Percentiles rank a stretch among this genome's conserved stretches.
Evolutionary conservation across 1,284 basidiomycete species (phyloP).

Genomic region (Marasmius oreades): DNA sequence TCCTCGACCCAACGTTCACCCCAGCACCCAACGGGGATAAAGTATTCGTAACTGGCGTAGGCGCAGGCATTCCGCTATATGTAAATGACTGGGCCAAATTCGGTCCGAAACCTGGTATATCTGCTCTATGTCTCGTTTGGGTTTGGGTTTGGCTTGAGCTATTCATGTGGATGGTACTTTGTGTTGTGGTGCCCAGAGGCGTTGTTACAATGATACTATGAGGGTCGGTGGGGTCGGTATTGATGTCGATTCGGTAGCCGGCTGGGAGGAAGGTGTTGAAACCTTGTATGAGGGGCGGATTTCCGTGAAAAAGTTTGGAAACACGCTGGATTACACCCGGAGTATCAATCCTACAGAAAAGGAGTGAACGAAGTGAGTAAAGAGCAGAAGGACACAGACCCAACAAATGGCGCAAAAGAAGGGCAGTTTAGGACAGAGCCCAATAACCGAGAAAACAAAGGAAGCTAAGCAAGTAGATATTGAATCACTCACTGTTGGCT

Average conservation of each 20-base stretch:
- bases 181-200: constrained; percentile 79
- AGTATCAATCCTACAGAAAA: constrained; percentile 82
- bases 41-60: constrained; percentile 15
- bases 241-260: constrained; percentile 95
- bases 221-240: constrained; percentile 68
- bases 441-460: neutral
- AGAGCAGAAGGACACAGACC: neutral
- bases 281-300: constrained; percentile 92
- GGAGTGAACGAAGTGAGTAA: constrained; percentile 3
- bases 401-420: constrained; percentile 7
- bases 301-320: constrained; percentile 91
- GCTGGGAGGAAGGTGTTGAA: constrained; percentile 99
- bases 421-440: constrained; percentile 8
- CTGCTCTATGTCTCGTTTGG: constrained; percentile 28
- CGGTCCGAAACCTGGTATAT: constrained; percentile 20
- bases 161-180: constrained; percentile 39
- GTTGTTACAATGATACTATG: constrained; percentile 95
- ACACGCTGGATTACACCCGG: constrained; percentile 98
- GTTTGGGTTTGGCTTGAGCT: constrained; percentile 20
- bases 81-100: constrained; percentile 18
- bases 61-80: constrained; percentile 10
- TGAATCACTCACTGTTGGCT: constrained; percentile 76
- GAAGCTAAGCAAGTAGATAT: neutral
- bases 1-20: constrained; percentile 36
- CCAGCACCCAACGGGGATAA: constrained; percentile 25